Conservation (phyloP, 192 early-diverging fungal genomes). For the Gigaspora rosea region DNA sequence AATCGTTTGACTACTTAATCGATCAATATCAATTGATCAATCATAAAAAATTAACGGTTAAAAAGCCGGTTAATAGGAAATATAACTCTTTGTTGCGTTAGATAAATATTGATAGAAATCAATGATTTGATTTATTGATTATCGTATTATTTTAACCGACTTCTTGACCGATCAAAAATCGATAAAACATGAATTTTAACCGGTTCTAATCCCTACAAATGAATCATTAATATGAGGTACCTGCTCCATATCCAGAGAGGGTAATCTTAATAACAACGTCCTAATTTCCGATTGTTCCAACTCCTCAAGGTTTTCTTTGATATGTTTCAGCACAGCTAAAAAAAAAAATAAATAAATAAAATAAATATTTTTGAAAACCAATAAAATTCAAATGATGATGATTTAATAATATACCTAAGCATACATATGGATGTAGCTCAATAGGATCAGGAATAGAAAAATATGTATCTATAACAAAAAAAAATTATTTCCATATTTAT, state of each 20-base stretch:
- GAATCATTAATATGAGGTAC: conserved; percentile 25
- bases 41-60: too few relatives aligned
- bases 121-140: too few relatives aligned
- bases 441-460: conserved; percentile 77
- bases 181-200: too few relatives aligned
- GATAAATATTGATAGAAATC: too few relatives aligned
- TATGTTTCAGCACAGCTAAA: conserved; percentile 70
- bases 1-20: too few relatives aligned
- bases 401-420: conserved; percentile 52
- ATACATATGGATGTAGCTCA: conserved; percentile 83
- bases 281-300: conserved; percentile 91
- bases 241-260: conserved; percentile 67
- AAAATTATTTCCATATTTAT: not conserved
- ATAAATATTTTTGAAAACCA: not conserved
- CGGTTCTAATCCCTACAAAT: too few relatives aligned
- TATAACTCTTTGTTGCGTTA: too few relatives aligned
- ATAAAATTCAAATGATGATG: not conserved
- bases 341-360: not conserved
- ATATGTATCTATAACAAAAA: conserved; percentile 67
- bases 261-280: conserved; percentile 77
- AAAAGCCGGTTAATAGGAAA: too few relatives aligned
- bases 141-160: too few relatives aligned
- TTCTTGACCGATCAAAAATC: too few relatives aligned
- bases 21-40: too few relatives aligned
- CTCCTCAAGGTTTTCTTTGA: conserved; percentile 84